Percentiles rank a stretch among this genome's conserved stretches.
These are phyloP conservation scores for Paramarasmius palmivorus DNA, from an alignment of 1,284 basidiomycete species.

Conservation along the genomic window DNA sequence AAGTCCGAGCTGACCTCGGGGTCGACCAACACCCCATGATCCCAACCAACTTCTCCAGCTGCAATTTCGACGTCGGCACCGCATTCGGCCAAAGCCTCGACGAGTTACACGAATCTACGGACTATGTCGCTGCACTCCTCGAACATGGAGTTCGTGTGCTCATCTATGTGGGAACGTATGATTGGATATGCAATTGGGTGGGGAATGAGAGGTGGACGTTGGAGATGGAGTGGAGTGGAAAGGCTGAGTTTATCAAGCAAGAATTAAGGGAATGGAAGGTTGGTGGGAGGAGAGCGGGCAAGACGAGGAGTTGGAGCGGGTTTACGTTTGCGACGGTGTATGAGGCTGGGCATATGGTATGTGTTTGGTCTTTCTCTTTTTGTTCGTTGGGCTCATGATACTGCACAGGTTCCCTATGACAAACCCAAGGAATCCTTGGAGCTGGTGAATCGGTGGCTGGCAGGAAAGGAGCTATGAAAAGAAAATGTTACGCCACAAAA, in stretches of 20 bases:
- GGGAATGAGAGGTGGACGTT: conserved; percentile 71
- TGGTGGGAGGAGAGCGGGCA: conserved; percentile 46
- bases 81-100: conserved; percentile 45
- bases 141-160: conserved; percentile 75
- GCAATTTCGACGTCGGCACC: conserved; percentile 39
- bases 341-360: not conserved
- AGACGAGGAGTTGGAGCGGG: conserved; percentile 47
- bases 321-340: conserved; percentile 42
- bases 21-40: conserved; percentile 46
- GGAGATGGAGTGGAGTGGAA: conserved; percentile 61
- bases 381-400: no score
- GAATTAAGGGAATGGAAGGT: conserved; percentile 50
- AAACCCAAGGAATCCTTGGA: conserved; percentile 57
- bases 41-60: conserved; percentile 48
- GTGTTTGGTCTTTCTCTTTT: not conserved
- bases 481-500: no score
- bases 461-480: conserved; percentile 13
- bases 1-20: conserved; percentile 57
- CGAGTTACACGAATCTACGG: conserved; percentile 39
- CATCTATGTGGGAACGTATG: conserved; percentile 73
- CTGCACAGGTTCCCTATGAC: conserved; percentile 58
- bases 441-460: conserved; percentile 55
- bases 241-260: conserved; percentile 47
- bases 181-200: conserved; percentile 79
- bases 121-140: conserved; percentile 70